Conservation (phyloP, 257 asterid species). For the Handroanthus guayacan region DNA sequence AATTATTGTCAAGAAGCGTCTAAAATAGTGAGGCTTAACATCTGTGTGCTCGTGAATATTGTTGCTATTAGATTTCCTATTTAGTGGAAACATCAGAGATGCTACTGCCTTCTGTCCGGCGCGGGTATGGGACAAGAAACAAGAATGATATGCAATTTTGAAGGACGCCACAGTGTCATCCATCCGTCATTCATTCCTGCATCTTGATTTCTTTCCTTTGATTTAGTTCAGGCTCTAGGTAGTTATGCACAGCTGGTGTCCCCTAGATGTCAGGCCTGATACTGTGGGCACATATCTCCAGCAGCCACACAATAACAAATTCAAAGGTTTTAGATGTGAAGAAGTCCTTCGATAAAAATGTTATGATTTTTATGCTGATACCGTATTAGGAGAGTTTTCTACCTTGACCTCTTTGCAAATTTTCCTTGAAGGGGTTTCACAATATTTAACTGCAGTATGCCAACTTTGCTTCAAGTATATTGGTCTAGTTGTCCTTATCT, state of each 20-base stretch:
- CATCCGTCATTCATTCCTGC: background rate
- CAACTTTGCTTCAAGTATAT: slow-evolving; percentile 11
- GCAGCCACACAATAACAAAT: background rate
- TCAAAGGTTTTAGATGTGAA: background rate
- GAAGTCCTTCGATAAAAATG: slow-evolving; percentile 1
- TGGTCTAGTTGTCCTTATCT: slow-evolving; percentile 13
- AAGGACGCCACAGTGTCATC: background rate
- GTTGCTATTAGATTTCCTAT: background rate
- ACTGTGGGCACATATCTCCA: slow-evolving; percentile 3
- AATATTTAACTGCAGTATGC: background rate
- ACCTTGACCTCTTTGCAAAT: slow-evolving; percentile 19
- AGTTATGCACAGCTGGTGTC: background rate
- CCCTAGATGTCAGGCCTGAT: background rate
- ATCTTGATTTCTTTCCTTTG: slow-evolving; percentile 9
- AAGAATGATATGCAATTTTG: background rate
- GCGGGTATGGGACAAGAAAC: background rate
- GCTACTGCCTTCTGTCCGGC: background rate
- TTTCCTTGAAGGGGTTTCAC: background rate
- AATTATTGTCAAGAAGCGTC: background rate
- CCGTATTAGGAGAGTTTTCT: background rate
- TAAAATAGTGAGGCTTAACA: background rate
- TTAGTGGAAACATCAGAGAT: slow-evolving; percentile 20
- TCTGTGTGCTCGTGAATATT: background rate
- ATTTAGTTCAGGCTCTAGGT: background rate
- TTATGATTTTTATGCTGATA: slow-evolving; percentile 15